Base-by-base conservation (phyloP, 2,329 filamentous ascomycete genomes). In the Tolypocladium cylindrosporum region DNA sequence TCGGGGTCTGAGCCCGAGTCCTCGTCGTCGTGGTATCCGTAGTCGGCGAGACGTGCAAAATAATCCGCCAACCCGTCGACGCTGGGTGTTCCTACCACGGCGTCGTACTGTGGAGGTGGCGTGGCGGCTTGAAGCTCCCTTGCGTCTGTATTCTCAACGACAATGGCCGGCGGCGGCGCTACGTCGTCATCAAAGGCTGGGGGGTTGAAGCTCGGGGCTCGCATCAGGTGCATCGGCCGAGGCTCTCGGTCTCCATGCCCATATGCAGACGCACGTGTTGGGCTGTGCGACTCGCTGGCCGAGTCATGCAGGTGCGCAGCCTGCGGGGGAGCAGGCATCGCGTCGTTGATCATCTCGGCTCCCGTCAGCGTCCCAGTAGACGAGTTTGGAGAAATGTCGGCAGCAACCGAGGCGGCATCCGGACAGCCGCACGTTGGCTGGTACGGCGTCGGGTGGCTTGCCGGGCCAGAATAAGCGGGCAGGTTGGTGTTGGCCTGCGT, bases 401-500 rank as follows among this genome's bases (percentile, higher is more conserved):
- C 82, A 43, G 71, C 66, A 6, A 74, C 60, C 5, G 65, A 66
- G 80, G 83, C 60, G 60, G 72, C 61, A 73, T 87, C 78, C 62
- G 82, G 75, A 61, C 82, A 84, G 66, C 85, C 74, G 69, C 82
- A 77, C 56, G 79, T 69, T 50, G 77, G 68, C 48, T 82, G 77
- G 52, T 65, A 71, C 4, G 67, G 63, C 70, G 76, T 39, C 69
- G 79, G 57, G 75, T 76, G 64, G 58, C 75, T 81, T 10, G 84
- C 85, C 4, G 72, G 68, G 27, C 78, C 77, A 8, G 76, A 74
- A 70, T 97, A 97, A 19, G 89, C 88, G 0, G 92, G 92, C 13
- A 96, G 80, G 14, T 86, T 85, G 34, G 89, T 96, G 71, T 96
- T 96, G 55, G 90, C 88, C 69, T 94, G 89, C 0, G 91, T 95